A percentile compares a stretch with the other conserved stretches of the same genome.
phyloP scores from a whole-genome alignment of 768 basidiomycete genomes.

The Kwoniella bestiolae region DNA sequence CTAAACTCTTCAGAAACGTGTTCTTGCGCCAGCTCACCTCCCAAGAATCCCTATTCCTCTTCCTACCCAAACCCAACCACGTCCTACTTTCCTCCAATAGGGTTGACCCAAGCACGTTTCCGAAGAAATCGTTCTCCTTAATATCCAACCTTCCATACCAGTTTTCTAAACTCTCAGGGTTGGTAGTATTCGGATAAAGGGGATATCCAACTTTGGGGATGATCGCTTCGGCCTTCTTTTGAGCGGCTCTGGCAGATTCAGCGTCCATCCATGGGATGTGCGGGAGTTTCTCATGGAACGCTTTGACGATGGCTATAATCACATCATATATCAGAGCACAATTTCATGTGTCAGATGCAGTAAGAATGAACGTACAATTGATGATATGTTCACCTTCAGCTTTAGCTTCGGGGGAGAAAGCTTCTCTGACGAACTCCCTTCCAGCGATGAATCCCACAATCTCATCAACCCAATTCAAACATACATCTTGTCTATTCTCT shows the following conservation, averaged over 20 bases:
- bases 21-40: conserved; percentile 64
- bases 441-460: conserved; percentile 88
- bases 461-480: conserved; percentile 71
- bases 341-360: background rate
- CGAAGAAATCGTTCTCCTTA: conserved; percentile 74
- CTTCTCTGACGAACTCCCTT: conserved; percentile 70
- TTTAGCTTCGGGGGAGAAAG: conserved; percentile 68
- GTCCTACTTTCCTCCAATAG: conserved; percentile 67
- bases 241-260: conserved; percentile 76
- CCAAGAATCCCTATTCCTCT: conserved; percentile 75
- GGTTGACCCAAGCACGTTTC: conserved; percentile 72
- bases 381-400: conserved; percentile 83
- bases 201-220: conserved; percentile 94
- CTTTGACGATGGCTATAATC: conserved; percentile 67
- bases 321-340: conserved; percentile 17
- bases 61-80: conserved; percentile 76
- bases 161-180: conserved; percentile 68
- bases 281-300: conserved; percentile 78
- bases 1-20: background rate
- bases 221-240: conserved; percentile 82
- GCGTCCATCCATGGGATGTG: conserved; percentile 90
- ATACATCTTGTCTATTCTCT: conserved; percentile 81
- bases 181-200: conserved; percentile 76
- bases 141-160: conserved; percentile 76
- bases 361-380: conserved; percentile 61